Evolutionary conservation across 2,329 filamentous ascomycete species (phyloP), one percentile per base, ranked within the genome.

Genomic region (Colletotrichum caudatum): DNA sequence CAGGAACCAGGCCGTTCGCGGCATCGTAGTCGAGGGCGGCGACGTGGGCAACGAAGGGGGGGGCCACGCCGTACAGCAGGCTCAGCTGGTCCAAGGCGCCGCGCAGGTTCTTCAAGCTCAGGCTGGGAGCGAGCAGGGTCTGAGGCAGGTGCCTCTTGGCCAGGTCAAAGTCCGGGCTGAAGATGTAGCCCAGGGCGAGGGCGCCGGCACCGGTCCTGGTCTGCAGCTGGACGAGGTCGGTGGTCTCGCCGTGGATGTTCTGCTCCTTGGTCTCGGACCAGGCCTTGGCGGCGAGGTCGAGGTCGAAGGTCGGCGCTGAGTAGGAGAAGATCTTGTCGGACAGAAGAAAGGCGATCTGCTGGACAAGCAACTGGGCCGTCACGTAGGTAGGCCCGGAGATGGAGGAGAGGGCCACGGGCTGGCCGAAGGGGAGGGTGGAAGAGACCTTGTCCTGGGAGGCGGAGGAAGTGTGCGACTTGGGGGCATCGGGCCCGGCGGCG

Each of bases 301-400:
- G 88, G 80, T 97, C 93, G 78, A 98, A 98, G 18, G 94, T 93
- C 78, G 97, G 93, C 37, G 95, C 94, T 3, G 95, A 98, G 86
- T 97, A 98, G 68, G 95, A 93, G 85, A 97, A 99, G 84, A 98
- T 91, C 87, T 97, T 97, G 86, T 98, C 95, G 68, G 95, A 98
- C 73, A 99, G 88, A 74, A 93, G 90, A 84, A 97, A 99, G 73
- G 95, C 94, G 75, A 98, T 92, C 83, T 99, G 96, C 85, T 99
- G 96, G 75, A 98, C 92, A 67, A 99, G 89, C 29, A 94, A 91
- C 84, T 99, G 96, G 39, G 94, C 93, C 51, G 95, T 98, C 73
- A 95, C 89, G 83, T 99, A 99, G 67, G 93, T 96, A 75, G 95
- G 93, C 20, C 95, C 96, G 72, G 89, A 91, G 81, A 98, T 93